Base-by-base conservation (phyloP, 2,329 filamentous ascomycete genomes). In the Phialocephala subalpina region DNA sequence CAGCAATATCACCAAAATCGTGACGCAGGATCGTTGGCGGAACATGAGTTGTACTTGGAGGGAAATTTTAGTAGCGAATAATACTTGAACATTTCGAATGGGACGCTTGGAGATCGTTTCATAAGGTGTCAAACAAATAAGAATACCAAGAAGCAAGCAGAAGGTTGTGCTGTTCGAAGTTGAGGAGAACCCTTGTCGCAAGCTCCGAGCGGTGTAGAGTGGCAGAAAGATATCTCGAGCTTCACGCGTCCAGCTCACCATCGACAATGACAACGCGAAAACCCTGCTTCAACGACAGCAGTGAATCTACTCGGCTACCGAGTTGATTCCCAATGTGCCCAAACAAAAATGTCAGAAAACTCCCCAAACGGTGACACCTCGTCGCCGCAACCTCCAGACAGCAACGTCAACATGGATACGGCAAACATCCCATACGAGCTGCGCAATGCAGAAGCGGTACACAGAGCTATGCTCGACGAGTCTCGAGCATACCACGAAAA, bases 361-460 rank as follows among this genome's bases (percentile, higher is more conserved):
- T 53, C 49, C 49, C 49, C 49, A 33, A 29, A 9, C 22, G 57
- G 57, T 33, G 57, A 47, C 57, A 33, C 38, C n/a, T 33, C 40
- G 25, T 35, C 57, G 16, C 57, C 57, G 14, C 35, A 27, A 29
- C 36, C 55, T 25, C 47, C 25, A 33, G 18, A 27, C 22, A 47
- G n/a, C 38, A 49, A 29, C 22, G n/a, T 47, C 57, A 29, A 33
- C 40, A 38, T 40, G 36, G n/a, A 36, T 58, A 25, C 56, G n/a
- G 27, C 22, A n/a, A 45, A 29, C 36, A n/a, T 45, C 8, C 22
- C 56, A 2, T 58, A 64, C 53, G 62, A 67, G 49, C 7, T 53
- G 49, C 49, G 49, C 25, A 57, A 57, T 22, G 29, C 55, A 7
- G 35, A 57, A 40, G 55, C 16, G 14, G 55, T 57, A 3, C 55